These are phyloP conservation scores for Nemania bipapillata DNA, from an alignment of 2,329 filamentous ascomycete species.

Conservation along the genomic window DNA sequence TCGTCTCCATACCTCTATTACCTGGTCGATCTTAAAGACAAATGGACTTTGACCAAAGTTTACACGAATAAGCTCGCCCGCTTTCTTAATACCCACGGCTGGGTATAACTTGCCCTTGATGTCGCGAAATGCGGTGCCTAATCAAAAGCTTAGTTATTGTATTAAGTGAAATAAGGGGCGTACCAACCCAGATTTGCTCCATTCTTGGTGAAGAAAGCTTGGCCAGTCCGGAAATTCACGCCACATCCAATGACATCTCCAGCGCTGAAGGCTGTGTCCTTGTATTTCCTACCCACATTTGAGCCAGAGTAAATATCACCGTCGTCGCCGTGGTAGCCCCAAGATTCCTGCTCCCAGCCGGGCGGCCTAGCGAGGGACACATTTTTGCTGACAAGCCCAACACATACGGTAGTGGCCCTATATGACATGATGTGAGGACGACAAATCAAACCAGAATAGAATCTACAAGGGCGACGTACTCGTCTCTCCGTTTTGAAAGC, in stretches of 20 bases:
- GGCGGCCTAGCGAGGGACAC: slow-evolving; percentile 67
- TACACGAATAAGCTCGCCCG: slow-evolving; percentile 68
- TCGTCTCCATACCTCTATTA: slow-evolving; percentile 73
- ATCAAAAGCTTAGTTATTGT: slow-evolving; percentile 21
- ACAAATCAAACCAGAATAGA: not conserved
- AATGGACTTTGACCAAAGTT: slow-evolving; percentile 82
- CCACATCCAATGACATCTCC: slow-evolving; percentile 73
- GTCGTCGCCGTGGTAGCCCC: slow-evolving; percentile 76
- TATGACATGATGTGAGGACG: slow-evolving; percentile 35
- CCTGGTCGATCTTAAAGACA: slow-evolving; percentile 87
- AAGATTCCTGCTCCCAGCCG: slow-evolving; percentile 75
- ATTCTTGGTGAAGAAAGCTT: slow-evolving; percentile 76
- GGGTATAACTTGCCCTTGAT: slow-evolving; percentile 74
- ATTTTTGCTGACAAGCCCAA: slow-evolving; percentile 69
- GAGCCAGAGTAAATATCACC: slow-evolving; percentile 69
- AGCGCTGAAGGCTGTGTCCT: slow-evolving; percentile 62
- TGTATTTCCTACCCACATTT: slow-evolving; percentile 67
- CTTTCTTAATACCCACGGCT: slow-evolving; percentile 71
- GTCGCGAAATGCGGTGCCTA: slow-evolving; percentile 77
- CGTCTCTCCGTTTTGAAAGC: slow-evolving; percentile 62
- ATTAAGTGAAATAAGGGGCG: not conserved
- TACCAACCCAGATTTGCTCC: slow-evolving; percentile 64
- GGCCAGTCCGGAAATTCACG: slow-evolving; percentile 71
- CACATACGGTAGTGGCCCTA: slow-evolving; percentile 69
- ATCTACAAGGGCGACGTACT: slow-evolving; percentile 56